Conservation (phyloP, 202 grass and related monocot species). For the Schoenoplectus triqueter region DNA sequence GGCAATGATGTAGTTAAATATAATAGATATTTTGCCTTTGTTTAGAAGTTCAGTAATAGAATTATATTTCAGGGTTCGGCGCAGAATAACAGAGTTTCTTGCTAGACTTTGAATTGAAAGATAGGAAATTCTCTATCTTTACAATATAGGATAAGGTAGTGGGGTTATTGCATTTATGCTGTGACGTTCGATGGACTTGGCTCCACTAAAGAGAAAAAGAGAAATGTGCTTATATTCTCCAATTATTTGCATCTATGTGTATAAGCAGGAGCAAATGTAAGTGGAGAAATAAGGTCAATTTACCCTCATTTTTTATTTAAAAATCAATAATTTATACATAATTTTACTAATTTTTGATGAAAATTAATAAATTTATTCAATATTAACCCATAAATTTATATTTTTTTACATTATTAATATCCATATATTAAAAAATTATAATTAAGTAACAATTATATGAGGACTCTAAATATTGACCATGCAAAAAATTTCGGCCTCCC, state of each 20-base stretch:
- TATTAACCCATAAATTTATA: too few species aligned
- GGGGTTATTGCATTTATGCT: slow-evolving; percentile 16
- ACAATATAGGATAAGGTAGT: slow-evolving; percentile 26
- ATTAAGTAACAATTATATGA: too few species aligned
- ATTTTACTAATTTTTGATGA: too few species aligned
- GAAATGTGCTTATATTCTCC: slow-evolving; percentile 28
- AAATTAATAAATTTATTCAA: too few species aligned
- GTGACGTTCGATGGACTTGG: slow-evolving; percentile 32
- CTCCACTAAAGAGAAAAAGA: slow-evolving; percentile 30
- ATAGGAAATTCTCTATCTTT: not conserved
- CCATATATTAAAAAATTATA: too few species aligned
- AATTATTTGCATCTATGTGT: slow-evolving; percentile 7
- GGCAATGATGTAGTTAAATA: not conserved
- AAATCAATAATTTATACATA: too few species aligned
- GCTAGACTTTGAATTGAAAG: not conserved
- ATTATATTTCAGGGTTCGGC: not conserved
- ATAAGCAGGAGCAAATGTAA: not conserved
- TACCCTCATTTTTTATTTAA: too few species aligned
- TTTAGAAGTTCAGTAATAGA: not conserved
- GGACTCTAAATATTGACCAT: too few species aligned
- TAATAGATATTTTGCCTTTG: not conserved
- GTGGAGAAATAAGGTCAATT: too few species aligned
- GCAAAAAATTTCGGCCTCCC: too few species aligned
- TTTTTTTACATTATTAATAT: too few species aligned
- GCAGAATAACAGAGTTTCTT: not conserved